Evolutionary conservation across 768 basidiomycete species (phyloP).

Genomic region (Pleurotus giganteus): DNA sequence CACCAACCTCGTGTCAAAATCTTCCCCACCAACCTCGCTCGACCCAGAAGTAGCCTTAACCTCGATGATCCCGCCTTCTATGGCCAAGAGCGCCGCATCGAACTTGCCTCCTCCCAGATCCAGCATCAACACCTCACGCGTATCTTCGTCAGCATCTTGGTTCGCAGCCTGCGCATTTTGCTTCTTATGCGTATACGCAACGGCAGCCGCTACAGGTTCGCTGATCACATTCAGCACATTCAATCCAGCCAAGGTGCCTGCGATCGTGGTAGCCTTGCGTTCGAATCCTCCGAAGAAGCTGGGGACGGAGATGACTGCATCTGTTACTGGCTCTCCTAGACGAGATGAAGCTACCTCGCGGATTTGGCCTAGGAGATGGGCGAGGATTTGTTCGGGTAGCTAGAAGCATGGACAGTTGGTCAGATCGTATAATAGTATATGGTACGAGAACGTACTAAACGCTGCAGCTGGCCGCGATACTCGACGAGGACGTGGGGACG

Average conservation of each 20-base stretch:
- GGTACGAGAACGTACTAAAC: constrained; percentile 41
- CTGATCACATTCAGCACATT: constrained; percentile 66
- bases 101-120: constrained; percentile 75
- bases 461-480: constrained; percentile 53
- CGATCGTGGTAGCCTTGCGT: constrained; percentile 69
- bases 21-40: constrained; percentile 72
- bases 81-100: constrained; percentile 68
- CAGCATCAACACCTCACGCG: constrained; percentile 65
- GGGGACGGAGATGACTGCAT: constrained; percentile 59
- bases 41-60: constrained; percentile 72
- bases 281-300: constrained; percentile 59
- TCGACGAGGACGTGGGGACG: constrained; percentile 54
- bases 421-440: neutral
- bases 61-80: constrained; percentile 70
- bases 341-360: constrained; percentile 72
- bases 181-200: constrained; percentile 64
- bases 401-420: constrained; percentile 14
- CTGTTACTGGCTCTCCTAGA: constrained; percentile 59
- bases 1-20: constrained; percentile 46
- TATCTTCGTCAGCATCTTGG: constrained; percentile 17
- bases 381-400: constrained; percentile 67
- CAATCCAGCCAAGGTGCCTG: constrained; percentile 63
- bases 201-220: constrained; percentile 69
- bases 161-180: constrained; percentile 44
- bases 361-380: constrained; percentile 67